Percentiles rank a stretch among this genome's conserved stretches.
Conservation (phyloP, 2,329 filamentous ascomycete genomes). For the Colletotrichum musicola region DNA sequence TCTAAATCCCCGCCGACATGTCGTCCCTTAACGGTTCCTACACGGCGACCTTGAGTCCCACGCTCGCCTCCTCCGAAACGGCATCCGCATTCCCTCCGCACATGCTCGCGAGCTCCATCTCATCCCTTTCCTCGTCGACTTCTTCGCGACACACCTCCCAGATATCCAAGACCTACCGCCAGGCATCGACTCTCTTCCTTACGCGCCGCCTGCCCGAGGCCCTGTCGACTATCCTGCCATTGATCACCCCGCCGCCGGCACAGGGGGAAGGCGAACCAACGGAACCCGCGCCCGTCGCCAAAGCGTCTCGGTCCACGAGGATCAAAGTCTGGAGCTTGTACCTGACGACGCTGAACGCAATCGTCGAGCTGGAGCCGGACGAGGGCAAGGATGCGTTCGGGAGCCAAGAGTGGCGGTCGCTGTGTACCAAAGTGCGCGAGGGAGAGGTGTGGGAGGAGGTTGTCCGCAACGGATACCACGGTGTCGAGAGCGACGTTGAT, state of each 20-base stretch:
- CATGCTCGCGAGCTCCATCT: slow-evolving; percentile 74
- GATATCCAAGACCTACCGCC: slow-evolving; percentile 93
- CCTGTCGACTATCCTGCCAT: slow-evolving; percentile 83
- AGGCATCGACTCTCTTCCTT: slow-evolving; percentile 93
- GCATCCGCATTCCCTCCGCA: slow-evolving; percentile 61
- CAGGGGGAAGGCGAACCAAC: slow-evolving; percentile 59
- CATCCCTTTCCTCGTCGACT: slow-evolving; percentile 74
- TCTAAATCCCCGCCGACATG: slow-evolving; percentile 49
- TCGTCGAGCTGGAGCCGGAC: slow-evolving; percentile 88
- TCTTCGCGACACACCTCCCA: slow-evolving; percentile 74
- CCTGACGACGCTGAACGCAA: slow-evolving; percentile 90
- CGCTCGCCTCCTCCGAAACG: slow-evolving; percentile 49
- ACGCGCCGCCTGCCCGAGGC: slow-evolving; percentile 94
- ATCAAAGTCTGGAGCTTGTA: slow-evolving; percentile 99
- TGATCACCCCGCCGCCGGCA: slow-evolving; percentile 74
- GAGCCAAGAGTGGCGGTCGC: slow-evolving; percentile 82
- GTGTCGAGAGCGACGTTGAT: slow-evolving; percentile 90
- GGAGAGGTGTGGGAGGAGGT: slow-evolving; percentile 97
- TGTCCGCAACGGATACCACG: slow-evolving; percentile 86
- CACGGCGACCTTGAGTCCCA: slow-evolving; percentile 60
- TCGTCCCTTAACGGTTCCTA: slow-evolving; percentile 56
- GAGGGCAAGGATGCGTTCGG: slow-evolving; percentile 93
- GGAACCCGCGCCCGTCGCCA: slow-evolving; percentile 79
- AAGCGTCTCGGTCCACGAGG: slow-evolving; percentile 83
- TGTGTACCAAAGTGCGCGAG: slow-evolving; percentile 87